These are phyloP conservation scores for Pogostemon cablin DNA, from an alignment of 257 asterid genomes.

Conservation along the genomic window DNA sequence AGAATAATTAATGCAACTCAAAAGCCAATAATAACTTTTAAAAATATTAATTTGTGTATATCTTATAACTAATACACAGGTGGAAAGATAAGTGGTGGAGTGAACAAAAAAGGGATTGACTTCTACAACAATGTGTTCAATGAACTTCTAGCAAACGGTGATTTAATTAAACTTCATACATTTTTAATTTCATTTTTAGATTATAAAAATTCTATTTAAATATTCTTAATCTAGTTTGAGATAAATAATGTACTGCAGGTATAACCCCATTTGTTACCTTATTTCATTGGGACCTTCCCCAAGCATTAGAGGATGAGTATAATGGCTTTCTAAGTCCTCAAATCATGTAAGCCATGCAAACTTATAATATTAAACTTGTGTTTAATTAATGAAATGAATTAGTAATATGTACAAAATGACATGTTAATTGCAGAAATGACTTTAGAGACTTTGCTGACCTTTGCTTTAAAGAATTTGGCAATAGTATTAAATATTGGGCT, in stretches of 20 bases:
- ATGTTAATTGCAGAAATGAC: slow-evolving; percentile 45
- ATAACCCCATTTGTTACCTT: slow-evolving; percentile 60
- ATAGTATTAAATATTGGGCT: slow-evolving; percentile 62
- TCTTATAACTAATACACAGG: slow-evolving; percentile 25
- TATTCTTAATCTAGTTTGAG: not conserved
- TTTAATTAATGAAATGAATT: no score
- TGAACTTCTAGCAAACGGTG: slow-evolving; percentile 54
- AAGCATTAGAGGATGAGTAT: slow-evolving; percentile 68
- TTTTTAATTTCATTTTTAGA: not conserved
- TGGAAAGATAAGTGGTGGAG: slow-evolving; percentile 57
- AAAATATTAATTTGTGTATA: not conserved
- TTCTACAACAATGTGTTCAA: slow-evolving; percentile 55
- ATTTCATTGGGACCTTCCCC: slow-evolving; percentile 75
- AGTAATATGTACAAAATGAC: not conserved
- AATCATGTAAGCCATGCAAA: slow-evolving; percentile 49
- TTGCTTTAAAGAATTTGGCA: slow-evolving; percentile 66
- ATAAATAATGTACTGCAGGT: slow-evolving; percentile 34
- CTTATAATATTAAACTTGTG: no score
- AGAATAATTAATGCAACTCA: no score
- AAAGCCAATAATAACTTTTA: no score
- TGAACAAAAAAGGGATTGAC: slow-evolving; percentile 54
- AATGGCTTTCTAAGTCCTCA: slow-evolving; percentile 54
- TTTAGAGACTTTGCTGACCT: slow-evolving; percentile 49
- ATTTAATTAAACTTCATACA: not conserved
- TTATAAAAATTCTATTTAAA: not conserved